Evolutionary conservation across 306 rosid species (phyloP), one percentile per base, ranked within the genome.

Genomic region (Lupinus albus): DNA sequence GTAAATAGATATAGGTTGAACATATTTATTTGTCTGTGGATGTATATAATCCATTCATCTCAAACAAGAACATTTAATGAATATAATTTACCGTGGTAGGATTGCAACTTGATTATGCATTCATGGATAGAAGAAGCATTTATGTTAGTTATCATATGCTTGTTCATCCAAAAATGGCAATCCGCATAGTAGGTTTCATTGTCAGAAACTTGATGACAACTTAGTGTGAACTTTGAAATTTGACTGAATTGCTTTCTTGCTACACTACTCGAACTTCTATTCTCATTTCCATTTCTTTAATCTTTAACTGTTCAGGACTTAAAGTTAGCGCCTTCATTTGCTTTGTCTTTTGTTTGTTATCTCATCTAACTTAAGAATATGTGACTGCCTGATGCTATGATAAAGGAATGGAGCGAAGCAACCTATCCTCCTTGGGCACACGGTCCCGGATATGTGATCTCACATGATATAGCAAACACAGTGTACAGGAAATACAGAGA

Each of bases 371-470:
- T 20, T 73, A 20, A 28, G 25, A 17, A 60, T 63, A 62, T 75
- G 64, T 68, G 32, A 42, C 58, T 76, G 61, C 41, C 21, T 81
- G 69, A 49, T 36, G 69, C 53, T 30, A 76, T 39, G 25, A 58
- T 64, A 78, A 71, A 93, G 99, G 99, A 91, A 87, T 94, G 97
- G 97, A 86, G 77, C 10, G 95, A 82, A 74, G 81, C 74, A 15
- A 84, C 79, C 13, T 94, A 94, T 80, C 99, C 99, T 32, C 89
- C 97, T 16, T 94, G 97, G 97, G 99, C 99, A 28, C 96, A 94
- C 63, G 99, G 99, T 75, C 99, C 99, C 12, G 97, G 99, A 13
- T 94, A 94, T 76, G 97, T 94, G 39, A 80, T 94, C 69, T 83
- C 99, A 8, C 77, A 68, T 41, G 97, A 94, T 78, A 85, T 94